A percentile compares a stretch with the other conserved stretches of the same genome.
phyloP scores from a whole-genome alignment of 257 asterid species.

The Apocynum venetum region DNA sequence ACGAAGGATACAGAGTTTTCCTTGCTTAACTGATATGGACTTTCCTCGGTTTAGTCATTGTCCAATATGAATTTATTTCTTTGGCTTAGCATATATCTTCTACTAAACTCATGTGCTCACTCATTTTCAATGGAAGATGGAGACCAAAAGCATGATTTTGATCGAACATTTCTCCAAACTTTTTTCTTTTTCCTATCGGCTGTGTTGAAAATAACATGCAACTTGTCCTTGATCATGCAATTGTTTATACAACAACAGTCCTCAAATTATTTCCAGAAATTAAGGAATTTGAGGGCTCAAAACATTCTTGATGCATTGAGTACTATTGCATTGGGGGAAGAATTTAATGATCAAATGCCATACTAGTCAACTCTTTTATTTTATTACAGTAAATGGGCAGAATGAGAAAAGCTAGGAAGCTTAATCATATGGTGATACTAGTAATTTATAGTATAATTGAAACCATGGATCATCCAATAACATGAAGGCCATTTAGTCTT shows the following conservation, averaged over 20 bases:
- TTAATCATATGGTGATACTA: not conserved
- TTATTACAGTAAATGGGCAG: not conserved
- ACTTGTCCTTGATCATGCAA: not conserved
- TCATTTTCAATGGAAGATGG: constrained; percentile 4
- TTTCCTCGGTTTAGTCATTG: not conserved
- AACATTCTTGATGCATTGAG: constrained; percentile 6
- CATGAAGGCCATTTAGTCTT: constrained; percentile 51
- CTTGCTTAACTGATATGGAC: not conserved
- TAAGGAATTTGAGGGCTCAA: constrained; percentile 14
- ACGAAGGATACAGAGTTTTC: constrained; percentile 6
- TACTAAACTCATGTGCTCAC: constrained; percentile 17
- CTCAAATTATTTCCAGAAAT: not conserved
- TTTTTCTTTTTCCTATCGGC: not conserved
- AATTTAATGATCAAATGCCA: constrained; percentile 1
- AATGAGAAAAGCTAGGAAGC: not conserved
- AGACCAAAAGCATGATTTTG: not conserved
- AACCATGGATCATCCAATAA: constrained; percentile 41
- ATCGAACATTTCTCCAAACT: not conserved
- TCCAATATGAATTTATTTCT: not conserved
- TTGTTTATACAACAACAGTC: not conserved
- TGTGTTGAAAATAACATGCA: not conserved
- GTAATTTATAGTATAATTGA: not conserved
- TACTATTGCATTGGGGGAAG: not conserved
- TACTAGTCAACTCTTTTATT: constrained; percentile 4
- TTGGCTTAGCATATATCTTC: not conserved